These are phyloP conservation scores for Colletotrichum tanaceti DNA, from an alignment of 2,329 filamentous ascomycete genomes.

Conservation along the genomic window DNA sequence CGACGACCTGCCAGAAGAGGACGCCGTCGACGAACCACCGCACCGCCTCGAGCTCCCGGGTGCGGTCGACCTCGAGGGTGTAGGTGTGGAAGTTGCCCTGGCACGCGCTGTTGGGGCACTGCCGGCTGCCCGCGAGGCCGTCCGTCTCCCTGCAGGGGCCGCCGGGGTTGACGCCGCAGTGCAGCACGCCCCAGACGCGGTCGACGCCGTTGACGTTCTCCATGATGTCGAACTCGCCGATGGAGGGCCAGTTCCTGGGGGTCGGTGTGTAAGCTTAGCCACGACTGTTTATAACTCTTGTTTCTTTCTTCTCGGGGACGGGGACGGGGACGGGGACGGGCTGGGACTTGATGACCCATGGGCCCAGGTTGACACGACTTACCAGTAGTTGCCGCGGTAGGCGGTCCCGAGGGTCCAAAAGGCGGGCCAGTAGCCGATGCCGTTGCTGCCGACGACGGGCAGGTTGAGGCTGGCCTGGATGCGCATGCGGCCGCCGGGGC, in stretches of 20 bases:
- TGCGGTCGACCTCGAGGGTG: conserved; percentile 50
- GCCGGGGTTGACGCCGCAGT: conserved; percentile 55
- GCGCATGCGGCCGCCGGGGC: conserved; percentile 50
- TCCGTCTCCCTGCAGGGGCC: conserved; percentile 57
- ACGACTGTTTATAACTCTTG: too few species aligned
- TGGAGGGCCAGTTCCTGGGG: conserved; percentile 56
- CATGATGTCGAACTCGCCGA: conserved; percentile 60
- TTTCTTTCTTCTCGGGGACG: too few species aligned
- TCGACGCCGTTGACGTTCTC: conserved; percentile 56
- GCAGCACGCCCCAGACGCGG: conserved; percentile 52
- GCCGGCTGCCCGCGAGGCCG: conserved; percentile 46
- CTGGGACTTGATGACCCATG: too few species aligned
- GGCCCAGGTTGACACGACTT: too few species aligned
- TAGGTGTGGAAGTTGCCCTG: conserved; percentile 51
- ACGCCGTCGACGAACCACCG: conserved; percentile 52
- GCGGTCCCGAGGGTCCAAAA: conserved; percentile 58
- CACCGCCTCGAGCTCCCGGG: conserved; percentile 48
- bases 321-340: too few species aligned
- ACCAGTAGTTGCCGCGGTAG: conserved; percentile 52
- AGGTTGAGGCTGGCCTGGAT: conserved; percentile 55
- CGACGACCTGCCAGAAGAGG: conserved; percentile 45
- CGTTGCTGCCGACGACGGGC: conserved; percentile 54
- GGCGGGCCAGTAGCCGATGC: conserved; percentile 54
- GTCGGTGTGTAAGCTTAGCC: too few species aligned
- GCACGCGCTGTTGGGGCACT: conserved; percentile 40